These are phyloP conservation scores for Schizosaccharomyces lindneri DNA, from an alignment of 805 yeast species.

Conservation along the genomic window DNA sequence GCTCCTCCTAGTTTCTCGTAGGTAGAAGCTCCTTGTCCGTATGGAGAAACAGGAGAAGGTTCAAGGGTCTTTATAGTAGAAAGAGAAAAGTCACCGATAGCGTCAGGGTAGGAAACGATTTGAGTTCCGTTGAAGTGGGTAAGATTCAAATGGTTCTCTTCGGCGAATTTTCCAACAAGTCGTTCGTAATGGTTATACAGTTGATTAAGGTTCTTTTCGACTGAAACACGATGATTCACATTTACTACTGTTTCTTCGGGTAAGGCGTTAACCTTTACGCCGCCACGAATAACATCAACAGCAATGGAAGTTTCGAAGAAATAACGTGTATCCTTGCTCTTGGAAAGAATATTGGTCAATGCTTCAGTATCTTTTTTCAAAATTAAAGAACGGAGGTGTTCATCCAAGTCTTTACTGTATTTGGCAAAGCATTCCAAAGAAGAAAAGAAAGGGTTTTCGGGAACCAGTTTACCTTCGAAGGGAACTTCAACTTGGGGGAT, in stretches of 20 bases:
- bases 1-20: constrained; percentile 42
- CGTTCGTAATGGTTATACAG: constrained; percentile 18
- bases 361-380: constrained; percentile 5
- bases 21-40: constrained; percentile 14
- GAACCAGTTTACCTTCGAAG: constrained; percentile 22
- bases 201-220: constrained; percentile 26
- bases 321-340: constrained; percentile 13
- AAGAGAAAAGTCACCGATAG: constrained; percentile 13
- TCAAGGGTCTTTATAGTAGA: constrained; percentile 13
- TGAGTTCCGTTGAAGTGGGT: constrained; percentile 10
- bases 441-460: constrained; percentile 34
- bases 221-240: constrained; percentile 40
- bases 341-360: constrained; percentile 6
- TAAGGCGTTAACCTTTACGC: constrained; percentile 50
- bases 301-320: constrained; percentile 41
- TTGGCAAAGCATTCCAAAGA: constrained; percentile 40
- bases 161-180: constrained; percentile 21
- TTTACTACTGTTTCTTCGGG: constrained; percentile 35
- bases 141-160: constrained; percentile 25
- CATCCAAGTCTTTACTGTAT: constrained; percentile 17
- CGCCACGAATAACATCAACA: constrained; percentile 41
- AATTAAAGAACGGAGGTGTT: constrained; percentile 8
- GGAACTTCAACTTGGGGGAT: constrained; percentile 35
- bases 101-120: constrained; percentile 1
- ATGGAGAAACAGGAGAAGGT: constrained; percentile 31